Percentiles rank a stretch among this genome's conserved stretches.
Evolutionary conservation across 2,329 filamentous ascomycete genomes (phyloP).

Genomic region (Fusarium guadeloupense): DNA sequence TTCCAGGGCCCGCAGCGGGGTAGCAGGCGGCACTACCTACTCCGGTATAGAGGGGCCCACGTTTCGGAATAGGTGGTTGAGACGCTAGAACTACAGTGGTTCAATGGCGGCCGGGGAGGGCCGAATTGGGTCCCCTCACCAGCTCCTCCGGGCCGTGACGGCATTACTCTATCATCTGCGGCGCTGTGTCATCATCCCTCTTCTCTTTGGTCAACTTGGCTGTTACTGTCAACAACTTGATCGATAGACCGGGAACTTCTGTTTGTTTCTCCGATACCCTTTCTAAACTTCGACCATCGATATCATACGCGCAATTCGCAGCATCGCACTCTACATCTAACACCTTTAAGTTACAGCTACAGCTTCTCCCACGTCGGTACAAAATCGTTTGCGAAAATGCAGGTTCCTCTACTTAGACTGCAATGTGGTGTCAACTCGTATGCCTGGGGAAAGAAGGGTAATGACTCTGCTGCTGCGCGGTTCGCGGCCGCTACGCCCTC

Average conservation of each 20-base stretch:
- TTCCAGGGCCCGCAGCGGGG: constrained; percentile 32
- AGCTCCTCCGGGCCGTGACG: too few species aligned
- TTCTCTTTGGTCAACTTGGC: constrained; percentile 3
- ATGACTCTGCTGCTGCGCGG: constrained; percentile 85
- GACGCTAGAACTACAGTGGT: constrained; percentile 11
- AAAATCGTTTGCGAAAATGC: constrained; percentile 66
- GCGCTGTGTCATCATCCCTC: constrained; percentile 18
- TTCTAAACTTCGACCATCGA: not conserved
- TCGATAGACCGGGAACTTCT: not conserved
- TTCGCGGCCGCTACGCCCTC: constrained; percentile 87
- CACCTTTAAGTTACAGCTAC: not conserved
- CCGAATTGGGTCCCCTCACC: constrained; percentile 11
- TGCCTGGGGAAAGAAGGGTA: constrained; percentile 96
- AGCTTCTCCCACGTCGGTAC: constrained; percentile 12
- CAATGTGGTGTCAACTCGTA: constrained; percentile 97
- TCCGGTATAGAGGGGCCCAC: constrained; percentile 20
- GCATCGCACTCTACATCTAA: not conserved
- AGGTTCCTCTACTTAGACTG: constrained; percentile 84
- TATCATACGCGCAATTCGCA: not conserved
- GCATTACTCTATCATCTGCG: constrained; percentile 7
- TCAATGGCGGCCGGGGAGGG: not conserved
- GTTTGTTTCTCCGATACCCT: not conserved
- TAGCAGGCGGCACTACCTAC: constrained; percentile 30
- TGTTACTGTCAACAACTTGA: not conserved
- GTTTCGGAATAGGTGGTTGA: not conserved